phyloP scores from a whole-genome alignment of 2,329 filamentous ascomycete species.

The Penicillium freii region DNA sequence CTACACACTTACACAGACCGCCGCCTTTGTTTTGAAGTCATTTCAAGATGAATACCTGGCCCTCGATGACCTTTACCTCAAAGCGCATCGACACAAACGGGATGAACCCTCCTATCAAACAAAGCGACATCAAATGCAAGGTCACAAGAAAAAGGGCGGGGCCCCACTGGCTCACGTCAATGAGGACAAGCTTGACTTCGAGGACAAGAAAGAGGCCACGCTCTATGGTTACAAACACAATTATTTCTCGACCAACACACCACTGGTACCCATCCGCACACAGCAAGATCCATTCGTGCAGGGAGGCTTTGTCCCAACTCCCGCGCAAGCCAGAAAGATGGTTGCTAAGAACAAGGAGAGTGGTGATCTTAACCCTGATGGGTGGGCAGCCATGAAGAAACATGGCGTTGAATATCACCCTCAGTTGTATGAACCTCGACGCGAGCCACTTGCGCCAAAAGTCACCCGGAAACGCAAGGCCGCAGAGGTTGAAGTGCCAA shows the following conservation, averaged over 20 bases:
- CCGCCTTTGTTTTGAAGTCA: conserved; percentile 50
- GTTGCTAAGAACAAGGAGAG: conserved; percentile 32
- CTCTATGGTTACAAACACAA: conserved; percentile 61
- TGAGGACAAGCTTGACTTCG: conserved; percentile 42
- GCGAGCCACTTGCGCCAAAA: conserved; percentile 29
- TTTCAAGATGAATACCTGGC: conserved; percentile 61
- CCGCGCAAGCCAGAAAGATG: conserved; percentile 44
- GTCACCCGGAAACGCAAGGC: conserved; percentile 40
- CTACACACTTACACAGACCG: conserved; percentile 56
- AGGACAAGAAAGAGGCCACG: conserved; percentile 60
- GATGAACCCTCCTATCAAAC: conserved; percentile 24
- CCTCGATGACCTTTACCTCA: conserved; percentile 51
- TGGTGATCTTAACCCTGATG: conserved; percentile 43
- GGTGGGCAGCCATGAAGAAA: conserved; percentile 39
- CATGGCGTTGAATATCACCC: conserved; percentile 40
- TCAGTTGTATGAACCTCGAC: conserved; percentile 35
- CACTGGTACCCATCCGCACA: conserved; percentile 28
- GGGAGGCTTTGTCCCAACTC: conserved; percentile 47
- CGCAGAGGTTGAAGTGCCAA: conserved; percentile 34
- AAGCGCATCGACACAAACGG: conserved; percentile 46
- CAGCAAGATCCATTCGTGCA: conserved; percentile 58
- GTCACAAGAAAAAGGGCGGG: conserved; percentile 21
- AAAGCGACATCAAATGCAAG: conserved; percentile 35
- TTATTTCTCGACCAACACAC: conserved; percentile 45
- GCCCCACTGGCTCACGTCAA: conserved; percentile 19